Conservation (phyloP, 2,329 filamentous ascomycete species). For the Colletotrichum ledebouriae region DNA sequence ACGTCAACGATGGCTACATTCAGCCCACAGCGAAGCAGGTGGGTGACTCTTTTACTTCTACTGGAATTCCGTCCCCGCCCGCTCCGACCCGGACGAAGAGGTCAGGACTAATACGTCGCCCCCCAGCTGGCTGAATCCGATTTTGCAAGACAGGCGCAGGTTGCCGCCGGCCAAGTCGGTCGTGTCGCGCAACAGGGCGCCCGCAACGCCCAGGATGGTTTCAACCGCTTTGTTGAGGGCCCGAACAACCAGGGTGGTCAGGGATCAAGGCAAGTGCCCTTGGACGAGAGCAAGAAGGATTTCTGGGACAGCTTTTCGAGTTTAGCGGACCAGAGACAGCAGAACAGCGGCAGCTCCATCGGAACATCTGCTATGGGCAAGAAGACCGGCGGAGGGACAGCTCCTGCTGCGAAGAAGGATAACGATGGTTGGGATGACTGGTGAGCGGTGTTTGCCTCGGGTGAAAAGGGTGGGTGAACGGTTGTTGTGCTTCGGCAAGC, state of each 20-base stretch:
- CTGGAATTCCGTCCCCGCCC: conserved; percentile 37
- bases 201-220: conserved; percentile 80
- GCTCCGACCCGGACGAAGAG: conserved; percentile 24
- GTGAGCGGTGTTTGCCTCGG: conserved; percentile 53
- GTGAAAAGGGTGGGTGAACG: conserved; percentile 40
- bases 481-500: conserved; percentile 31
- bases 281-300: conserved; percentile 78
- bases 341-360: conserved; percentile 62
- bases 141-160: conserved; percentile 75
- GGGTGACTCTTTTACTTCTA: conserved; percentile 48
- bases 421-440: conserved; percentile 76
- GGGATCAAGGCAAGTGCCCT: conserved; percentile 54
- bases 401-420: conserved; percentile 58
- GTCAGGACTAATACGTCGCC: conserved; percentile 46
- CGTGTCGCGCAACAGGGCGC: conserved; percentile 77
- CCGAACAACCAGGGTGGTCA: conserved; percentile 55
- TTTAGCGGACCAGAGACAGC: conserved; percentile 69
- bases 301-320: conserved; percentile 95
- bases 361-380: conserved; percentile 73
- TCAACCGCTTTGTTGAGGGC: conserved; percentile 91
- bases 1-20: conserved; percentile 90
- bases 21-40: conserved; percentile 93
- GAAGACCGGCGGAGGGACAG: conserved; percentile 51
- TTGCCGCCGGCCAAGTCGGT: conserved; percentile 75
- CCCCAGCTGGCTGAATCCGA: conserved; percentile 82